These are phyloP conservation scores for Aspergillus terreus DNA, from an alignment of 2,329 filamentous ascomycete species.

Conservation along the genomic window DNA sequence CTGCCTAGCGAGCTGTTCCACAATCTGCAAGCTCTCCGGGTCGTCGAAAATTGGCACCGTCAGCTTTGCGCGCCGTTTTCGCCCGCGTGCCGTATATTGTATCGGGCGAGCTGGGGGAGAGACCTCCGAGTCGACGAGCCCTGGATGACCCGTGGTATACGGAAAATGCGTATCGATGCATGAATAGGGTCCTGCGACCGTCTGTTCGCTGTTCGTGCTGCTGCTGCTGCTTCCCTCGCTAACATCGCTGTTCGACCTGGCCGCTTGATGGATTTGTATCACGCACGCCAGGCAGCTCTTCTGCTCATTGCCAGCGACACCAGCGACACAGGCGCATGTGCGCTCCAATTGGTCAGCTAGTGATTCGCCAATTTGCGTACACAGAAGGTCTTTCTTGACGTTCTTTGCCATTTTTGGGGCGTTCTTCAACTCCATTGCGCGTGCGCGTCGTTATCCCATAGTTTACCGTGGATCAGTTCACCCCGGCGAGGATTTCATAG, in stretches of 20 bases:
- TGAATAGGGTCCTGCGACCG: background rate
- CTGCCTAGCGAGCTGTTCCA: slow-evolving; percentile 21
- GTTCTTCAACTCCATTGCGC: no score
- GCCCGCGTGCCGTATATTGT: background rate
- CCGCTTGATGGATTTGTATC: background rate
- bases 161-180: background rate
- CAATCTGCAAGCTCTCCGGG: background rate
- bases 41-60: background rate
- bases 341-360: background rate
- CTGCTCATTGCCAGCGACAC: background rate
- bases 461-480: no score
- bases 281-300: background rate
- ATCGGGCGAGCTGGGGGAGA: background rate
- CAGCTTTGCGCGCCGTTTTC: background rate
- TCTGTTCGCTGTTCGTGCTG: background rate
- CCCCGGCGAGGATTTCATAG: no score
- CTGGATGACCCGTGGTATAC: background rate
- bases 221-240: slow-evolving; percentile 4
- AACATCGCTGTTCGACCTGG: background rate
- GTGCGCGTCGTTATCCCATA: no score
- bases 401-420: no score
- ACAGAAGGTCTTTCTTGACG: background rate
- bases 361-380: background rate
- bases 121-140: background rate
- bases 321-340: background rate